Percentiles rank a stretch among this genome's conserved stretches.
Evolutionary conservation across 441 rosid genomes (phyloP).

Genomic region (Metrosideros polymorpha): DNA sequence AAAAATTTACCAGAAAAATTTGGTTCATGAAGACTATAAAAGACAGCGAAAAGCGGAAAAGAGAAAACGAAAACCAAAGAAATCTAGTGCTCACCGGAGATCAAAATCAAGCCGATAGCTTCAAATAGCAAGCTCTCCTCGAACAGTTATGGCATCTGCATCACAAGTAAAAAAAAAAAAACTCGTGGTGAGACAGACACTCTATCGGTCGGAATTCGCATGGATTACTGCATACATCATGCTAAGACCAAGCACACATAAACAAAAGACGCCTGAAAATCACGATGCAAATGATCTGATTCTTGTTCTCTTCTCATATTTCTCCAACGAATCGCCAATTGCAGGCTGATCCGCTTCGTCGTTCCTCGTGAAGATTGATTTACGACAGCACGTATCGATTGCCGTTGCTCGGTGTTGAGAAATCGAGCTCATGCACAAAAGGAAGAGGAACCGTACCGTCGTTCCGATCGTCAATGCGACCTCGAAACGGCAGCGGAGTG

Average conservation of each 20-base stretch:
- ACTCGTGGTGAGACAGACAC: background rate
- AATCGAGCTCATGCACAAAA: background rate
- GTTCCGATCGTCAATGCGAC: background rate
- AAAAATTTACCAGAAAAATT: background rate
- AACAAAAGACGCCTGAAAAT: background rate
- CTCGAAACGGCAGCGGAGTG: background rate
- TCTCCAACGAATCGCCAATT: background rate
- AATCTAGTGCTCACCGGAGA: background rate
- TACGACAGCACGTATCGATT: background rate
- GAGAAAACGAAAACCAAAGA: background rate
- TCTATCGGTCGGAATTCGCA: background rate
- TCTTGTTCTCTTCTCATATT: background rate
- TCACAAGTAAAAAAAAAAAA: background rate
- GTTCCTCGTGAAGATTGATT: background rate
- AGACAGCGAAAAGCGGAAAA: background rate
- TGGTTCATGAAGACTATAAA: background rate
- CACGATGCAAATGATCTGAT: background rate
- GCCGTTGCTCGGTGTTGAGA: background rate
- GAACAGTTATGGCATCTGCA: slow-evolving; percentile 10
- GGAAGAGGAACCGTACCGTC: background rate
- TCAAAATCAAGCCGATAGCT: background rate
- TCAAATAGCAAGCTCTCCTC: background rate
- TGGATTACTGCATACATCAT: background rate
- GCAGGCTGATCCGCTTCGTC: background rate
- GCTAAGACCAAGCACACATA: slow-evolving; percentile 6